phyloP scores from a whole-genome alignment of 345 rosid species.

The Salix arbutifolia region DNA sequence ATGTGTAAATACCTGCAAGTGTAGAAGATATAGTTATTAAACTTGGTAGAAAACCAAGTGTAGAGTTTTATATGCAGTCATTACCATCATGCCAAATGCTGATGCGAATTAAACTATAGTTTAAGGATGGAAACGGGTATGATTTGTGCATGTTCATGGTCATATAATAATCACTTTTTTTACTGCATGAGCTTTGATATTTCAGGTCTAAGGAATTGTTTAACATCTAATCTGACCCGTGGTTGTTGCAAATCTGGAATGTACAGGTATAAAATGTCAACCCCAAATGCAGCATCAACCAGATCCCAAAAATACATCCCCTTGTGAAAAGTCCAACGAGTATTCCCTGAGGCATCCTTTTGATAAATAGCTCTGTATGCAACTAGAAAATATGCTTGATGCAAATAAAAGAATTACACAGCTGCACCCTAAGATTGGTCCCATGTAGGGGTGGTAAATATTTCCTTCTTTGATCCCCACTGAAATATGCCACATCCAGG shows the following conservation, averaged over 20 bases:
- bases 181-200: neutral
- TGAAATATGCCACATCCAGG: neutral
- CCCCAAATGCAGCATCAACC: neutral
- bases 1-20: conserved; percentile 42
- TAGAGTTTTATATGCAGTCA: neutral
- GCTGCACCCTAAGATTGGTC: neutral
- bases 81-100: neutral
- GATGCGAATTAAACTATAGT: neutral
- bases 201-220: neutral
- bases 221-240: neutral
- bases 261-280: neutral
- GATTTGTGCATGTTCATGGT: neutral
- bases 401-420: neutral
- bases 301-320: neutral
- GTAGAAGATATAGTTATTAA: neutral
- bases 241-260: neutral
- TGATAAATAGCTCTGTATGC: neutral
- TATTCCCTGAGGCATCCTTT: neutral
- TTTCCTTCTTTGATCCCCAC: neutral
- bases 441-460: neutral
- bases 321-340: neutral
- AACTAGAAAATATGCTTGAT: neutral
- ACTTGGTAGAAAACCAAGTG: neutral
- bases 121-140: neutral
- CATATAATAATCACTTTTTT: neutral